Evolutionary conservation across 371 early-diverging fungal species (phyloP).

Genomic region (Mortierella sp.): DNA sequence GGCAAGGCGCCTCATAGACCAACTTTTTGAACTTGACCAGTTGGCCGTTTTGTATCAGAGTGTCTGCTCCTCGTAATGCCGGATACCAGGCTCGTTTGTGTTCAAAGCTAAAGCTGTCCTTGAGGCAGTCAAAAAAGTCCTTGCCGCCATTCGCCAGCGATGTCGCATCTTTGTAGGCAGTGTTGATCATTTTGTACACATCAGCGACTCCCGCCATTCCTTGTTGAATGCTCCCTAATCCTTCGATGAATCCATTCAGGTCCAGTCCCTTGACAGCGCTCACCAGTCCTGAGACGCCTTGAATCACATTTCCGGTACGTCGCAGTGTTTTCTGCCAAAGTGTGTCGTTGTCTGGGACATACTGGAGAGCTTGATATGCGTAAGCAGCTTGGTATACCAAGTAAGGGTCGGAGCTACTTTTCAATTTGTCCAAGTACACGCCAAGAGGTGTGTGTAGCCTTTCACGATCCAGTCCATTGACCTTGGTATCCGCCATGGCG

Average conservation of each 20-base stretch:
- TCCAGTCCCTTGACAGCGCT: constrained; percentile 15
- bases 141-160: constrained; percentile 9
- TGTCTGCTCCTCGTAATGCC: neutral
- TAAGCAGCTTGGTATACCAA: constrained; percentile 20
- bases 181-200: neutral
- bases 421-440: neutral
- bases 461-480: constrained; percentile 11
- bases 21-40: constrained; percentile 7
- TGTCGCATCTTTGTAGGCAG: neutral
- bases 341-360: constrained; percentile 14
- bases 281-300: constrained; percentile 1
- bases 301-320: neutral
- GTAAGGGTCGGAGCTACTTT: constrained; percentile 10
- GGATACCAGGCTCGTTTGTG: too few species aligned
- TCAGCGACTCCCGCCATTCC: constrained; percentile 1
- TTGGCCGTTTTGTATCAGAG: constrained; percentile 11
- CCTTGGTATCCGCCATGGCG: constrained; percentile 5
- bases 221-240: neutral
- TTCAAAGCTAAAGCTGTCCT: too few species aligned
- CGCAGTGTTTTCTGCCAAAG: constrained; percentile 3
- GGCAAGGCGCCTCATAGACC: constrained; percentile 18
- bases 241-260: constrained; percentile 5
- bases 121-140: neutral
- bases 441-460: constrained; percentile 6
- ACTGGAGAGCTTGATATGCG: constrained; percentile 14